Base-by-base conservation (phyloP, 768 basidiomycete species). In the Hericium rajendrae region DNA sequence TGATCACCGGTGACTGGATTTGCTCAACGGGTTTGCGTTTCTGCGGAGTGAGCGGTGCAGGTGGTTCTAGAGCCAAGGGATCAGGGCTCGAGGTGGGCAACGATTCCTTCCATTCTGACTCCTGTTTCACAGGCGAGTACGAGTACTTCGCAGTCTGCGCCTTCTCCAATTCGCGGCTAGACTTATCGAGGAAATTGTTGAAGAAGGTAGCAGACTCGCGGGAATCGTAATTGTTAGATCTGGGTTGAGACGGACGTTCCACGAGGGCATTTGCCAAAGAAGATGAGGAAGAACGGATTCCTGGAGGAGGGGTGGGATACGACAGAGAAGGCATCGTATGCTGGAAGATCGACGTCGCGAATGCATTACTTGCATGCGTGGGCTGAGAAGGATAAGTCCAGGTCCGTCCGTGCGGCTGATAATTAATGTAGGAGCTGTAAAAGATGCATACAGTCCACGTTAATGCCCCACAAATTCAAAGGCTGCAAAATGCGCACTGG, bases 191-290 rank as follows among this genome's bases (percentile, higher is more conserved):
- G 67, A 88, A 87, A 22, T 79, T 72, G 57, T 85, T 78, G 67
- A 88, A 88, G 67, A 87, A 90, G 3, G 72, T 67, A 2, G 74
- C 67, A 1, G 85, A 88, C 48, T 89, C 82, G 56, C 80, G 74
- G 6, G 85, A 77, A 18, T 71, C 68, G 63, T 80, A 80, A 9
- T 71, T 63, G 5, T 64, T 59, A 15, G 65, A 66, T 50, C 53
- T 68, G 10, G 65, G 62, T 2, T 65, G 68, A 2, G 69, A 68
- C 28, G 64, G 69, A 5, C 73, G 74, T 43, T 74, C 70, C 5
- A 85, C 86, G 22, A 91, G 77, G 3, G 89, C 89, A 67, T 76
- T 77, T 4, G 88, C 88, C 56, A 89, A 79, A 12, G 88, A 90
- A 15, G 88, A 90, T 1, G 87, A 86, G 1, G 78, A 80, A n/a